Base-by-base conservation (phyloP, 2,329 filamentous ascomycete genomes). In the Thyridium curvatum region DNA sequence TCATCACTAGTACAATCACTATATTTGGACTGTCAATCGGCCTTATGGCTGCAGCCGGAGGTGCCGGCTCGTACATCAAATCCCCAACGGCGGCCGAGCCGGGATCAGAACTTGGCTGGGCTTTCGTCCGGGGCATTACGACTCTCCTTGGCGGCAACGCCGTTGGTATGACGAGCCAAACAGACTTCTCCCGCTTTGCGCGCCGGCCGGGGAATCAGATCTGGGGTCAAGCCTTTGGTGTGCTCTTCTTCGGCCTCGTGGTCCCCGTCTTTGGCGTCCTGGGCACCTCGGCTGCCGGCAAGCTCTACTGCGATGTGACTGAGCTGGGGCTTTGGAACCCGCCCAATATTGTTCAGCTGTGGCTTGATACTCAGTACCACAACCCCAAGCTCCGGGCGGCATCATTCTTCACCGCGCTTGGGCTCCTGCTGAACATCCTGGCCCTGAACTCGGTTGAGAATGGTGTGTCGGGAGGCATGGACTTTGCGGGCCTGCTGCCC, bases 391-490 rank as follows among this genome's bases (percentile, higher is more conserved):
- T 26, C 21, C 21, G 60, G 4, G 50, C 54, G 0, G 60, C 53
- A 2, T 52, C 64, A 26, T 61, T 62, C 38, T 56, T 64, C 14
- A 56, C 38, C 12, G 28, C 33, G 7, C 14, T 47, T 15, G 41
- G 38, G 4, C 48, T 43, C 32, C 53, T 56, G 4, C 55, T 66
- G 8, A 60, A 60, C 12, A 61, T 61, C 6, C 57, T 71, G 18
- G 62, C 58, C 30, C 68, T 65, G 18, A 69, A 70, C 39, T 55
- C 66, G 16, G 59, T 55, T 4, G 54, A 54, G 18, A 69, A 69
- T 44, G 59, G 59, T 10, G 21, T 26, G 6, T 26, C 21, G 21
- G 21, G 21, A 26, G 21, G 21, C 21, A 26, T 26, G 21, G 66
- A 70, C 31, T 14, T 17, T 17, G 16, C n/a, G 10, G 31, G 31